A percentile compares a stretch with the other conserved stretches of the same genome.
These are phyloP conservation scores for Colletotrichum theobromicola DNA, from an alignment of 2,329 filamentous ascomycete species.

Conservation along the genomic window DNA sequence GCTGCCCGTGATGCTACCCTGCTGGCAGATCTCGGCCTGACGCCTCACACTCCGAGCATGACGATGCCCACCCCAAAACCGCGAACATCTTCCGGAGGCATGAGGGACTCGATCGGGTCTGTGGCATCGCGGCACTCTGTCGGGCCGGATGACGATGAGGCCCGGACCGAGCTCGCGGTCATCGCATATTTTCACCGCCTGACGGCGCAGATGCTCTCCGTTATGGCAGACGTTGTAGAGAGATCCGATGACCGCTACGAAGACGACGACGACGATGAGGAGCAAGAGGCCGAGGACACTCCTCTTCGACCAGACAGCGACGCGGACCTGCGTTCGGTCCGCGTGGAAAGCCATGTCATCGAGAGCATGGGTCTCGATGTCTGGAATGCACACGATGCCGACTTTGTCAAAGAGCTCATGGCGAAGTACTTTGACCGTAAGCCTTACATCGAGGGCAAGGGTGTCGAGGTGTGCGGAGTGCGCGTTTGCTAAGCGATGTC, in stretches of 20 bases:
- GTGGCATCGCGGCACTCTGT: slow-evolving; percentile 33
- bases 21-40: slow-evolving; percentile 52
- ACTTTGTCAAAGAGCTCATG: slow-evolving; percentile 69
- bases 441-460: slow-evolving; percentile 69
- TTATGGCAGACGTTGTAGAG: slow-evolving; percentile 66
- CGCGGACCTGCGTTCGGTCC: slow-evolving; percentile 44
- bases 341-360: slow-evolving; percentile 68
- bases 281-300: slow-evolving; percentile 32
- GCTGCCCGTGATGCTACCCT: slow-evolving; percentile 58
- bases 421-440: slow-evolving; percentile 69
- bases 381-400: slow-evolving; percentile 75
- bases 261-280: slow-evolving; percentile 35
- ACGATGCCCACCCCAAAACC: slow-evolving; percentile 27
- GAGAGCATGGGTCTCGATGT: slow-evolving; percentile 77
- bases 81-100: slow-evolving; percentile 33
- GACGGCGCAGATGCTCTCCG: slow-evolving; percentile 68
- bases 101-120: slow-evolving; percentile 51
- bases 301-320: slow-evolving; percentile 27
- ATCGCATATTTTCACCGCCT: slow-evolving; percentile 84
- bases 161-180: slow-evolving; percentile 69
- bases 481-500: slow-evolving; percentile 61
- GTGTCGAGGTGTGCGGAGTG: slow-evolving; percentile 77
- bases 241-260: slow-evolving; percentile 50
- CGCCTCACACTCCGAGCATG: slow-evolving; percentile 26
- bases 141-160: slow-evolving; percentile 41